Conservation (phyloP, 768 basidiomycete species). For the Russula abietina region DNA sequence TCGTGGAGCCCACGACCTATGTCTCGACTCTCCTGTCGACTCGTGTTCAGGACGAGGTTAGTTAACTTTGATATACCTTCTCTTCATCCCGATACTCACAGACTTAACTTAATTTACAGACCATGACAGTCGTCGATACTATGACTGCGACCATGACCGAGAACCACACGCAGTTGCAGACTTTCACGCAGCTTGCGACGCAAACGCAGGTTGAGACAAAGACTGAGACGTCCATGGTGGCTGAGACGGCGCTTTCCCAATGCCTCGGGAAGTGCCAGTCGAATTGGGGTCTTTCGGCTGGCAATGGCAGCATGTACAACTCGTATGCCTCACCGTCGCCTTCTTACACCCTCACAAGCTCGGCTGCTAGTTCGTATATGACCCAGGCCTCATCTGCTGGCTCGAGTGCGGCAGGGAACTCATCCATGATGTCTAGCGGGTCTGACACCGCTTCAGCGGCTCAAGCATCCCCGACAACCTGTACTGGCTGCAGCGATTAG, state of each 20-base stretch:
- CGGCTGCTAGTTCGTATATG: constrained; percentile 29
- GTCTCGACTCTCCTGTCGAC: constrained; percentile 51
- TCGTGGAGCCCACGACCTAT: constrained; percentile 52
- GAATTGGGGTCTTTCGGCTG: constrained; percentile 44
- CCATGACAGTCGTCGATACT: constrained; percentile 53
- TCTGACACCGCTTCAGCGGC: neutral
- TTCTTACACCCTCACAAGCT: constrained; percentile 19
- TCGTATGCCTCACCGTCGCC: constrained; percentile 32
- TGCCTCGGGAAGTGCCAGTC: constrained; percentile 60
- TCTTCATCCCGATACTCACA: neutral
- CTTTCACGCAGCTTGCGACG: constrained; percentile 36
- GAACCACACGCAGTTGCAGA: constrained; percentile 43
- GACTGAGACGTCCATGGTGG: constrained; percentile 40
- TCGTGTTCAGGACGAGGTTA: constrained; percentile 49
- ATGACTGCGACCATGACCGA: constrained; percentile 48
- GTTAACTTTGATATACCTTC: constrained; percentile 21
- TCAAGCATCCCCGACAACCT: neutral
- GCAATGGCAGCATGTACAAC: constrained; percentile 47
- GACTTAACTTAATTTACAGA: constrained; percentile 33
- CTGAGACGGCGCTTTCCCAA: constrained; percentile 46
- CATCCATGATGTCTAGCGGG: neutral
- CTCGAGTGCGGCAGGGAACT: neutral
- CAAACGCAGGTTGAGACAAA: constrained; percentile 39
- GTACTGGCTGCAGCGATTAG: constrained; percentile 12
- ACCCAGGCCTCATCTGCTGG: neutral